A percentile compares a stretch with the other conserved stretches of the same genome.
Conservation (phyloP, 805 yeast species). For the Lachancea meyersii region DNA sequence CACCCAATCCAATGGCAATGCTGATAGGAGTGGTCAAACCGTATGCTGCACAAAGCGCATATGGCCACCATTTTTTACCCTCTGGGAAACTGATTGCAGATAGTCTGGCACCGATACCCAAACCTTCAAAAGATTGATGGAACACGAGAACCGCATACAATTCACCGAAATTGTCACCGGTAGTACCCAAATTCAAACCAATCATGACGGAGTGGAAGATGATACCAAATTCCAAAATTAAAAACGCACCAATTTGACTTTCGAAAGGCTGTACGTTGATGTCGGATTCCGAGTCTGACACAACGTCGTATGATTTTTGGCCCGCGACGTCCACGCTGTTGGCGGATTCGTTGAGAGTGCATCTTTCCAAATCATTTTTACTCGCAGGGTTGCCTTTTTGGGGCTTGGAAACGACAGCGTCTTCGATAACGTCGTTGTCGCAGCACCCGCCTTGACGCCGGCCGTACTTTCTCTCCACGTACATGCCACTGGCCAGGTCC, state of each 20-base stretch:
- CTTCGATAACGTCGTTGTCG: neutral
- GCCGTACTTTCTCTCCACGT: slow-evolving; percentile 8
- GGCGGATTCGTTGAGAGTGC: too few species aligned
- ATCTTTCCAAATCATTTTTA: too few species aligned
- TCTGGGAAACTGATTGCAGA: slow-evolving; percentile 53
- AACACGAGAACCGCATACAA: slow-evolving; percentile 60
- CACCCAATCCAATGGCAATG: slow-evolving; percentile 72
- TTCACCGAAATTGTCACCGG: slow-evolving; percentile 58
- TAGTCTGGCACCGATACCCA: slow-evolving; percentile 69
- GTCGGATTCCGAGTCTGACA: neutral
- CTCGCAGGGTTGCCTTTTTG: too few species aligned
- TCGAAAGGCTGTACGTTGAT: neutral
- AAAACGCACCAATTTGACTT: slow-evolving; percentile 39
- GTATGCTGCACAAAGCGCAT: slow-evolving; percentile 44
- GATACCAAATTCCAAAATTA: slow-evolving; percentile 66
- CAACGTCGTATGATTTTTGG: neutral
- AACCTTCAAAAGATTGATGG: slow-evolving; percentile 76
- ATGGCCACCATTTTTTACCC: slow-evolving; percentile 35
- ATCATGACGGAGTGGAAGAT: slow-evolving; percentile 70
- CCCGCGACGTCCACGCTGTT: neutral
- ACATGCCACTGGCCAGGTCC: slow-evolving; percentile 36
- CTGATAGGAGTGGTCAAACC: slow-evolving; percentile 61
- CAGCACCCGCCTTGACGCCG: neutral
- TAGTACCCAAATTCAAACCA: slow-evolving; percentile 60
- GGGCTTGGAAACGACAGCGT: neutral